phyloP scores from a whole-genome alignment of 2,329 filamentous ascomycete species.

The Diaporthe helianthi region DNA sequence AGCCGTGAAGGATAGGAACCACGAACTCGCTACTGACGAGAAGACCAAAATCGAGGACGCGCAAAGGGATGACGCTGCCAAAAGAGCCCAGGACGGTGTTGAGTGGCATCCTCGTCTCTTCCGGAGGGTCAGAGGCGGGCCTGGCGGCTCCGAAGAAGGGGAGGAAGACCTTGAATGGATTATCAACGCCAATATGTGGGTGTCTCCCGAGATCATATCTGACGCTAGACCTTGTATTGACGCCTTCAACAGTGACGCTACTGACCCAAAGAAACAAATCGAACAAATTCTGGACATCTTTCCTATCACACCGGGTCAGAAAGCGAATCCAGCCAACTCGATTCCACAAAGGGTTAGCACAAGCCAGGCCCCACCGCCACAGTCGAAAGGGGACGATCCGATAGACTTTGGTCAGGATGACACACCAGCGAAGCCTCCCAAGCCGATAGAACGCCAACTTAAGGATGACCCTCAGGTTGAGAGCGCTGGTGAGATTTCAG shows the following conservation, averaged over 20 bases:
- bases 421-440: conserved; percentile 27
- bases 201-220: conserved; percentile 16
- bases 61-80: conserved; percentile 87
- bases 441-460: conserved; percentile 22
- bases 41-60: conserved; percentile 96
- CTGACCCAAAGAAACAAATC: conserved; percentile 65
- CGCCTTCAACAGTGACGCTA: conserved; percentile 61
- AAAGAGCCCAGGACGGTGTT: conserved; percentile 76
- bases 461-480: conserved; percentile 26
- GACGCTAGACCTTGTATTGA: conserved; percentile 26
- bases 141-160: conserved; percentile 75
- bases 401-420: conserved; percentile 64
- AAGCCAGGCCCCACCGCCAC: conserved; percentile 36
- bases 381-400: conserved; percentile 48
- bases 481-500: conserved; percentile 50
- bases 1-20: conserved; percentile 84
- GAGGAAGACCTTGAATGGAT: conserved; percentile 96
- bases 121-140: conserved; percentile 73
- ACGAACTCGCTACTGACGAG: conserved; percentile 88
- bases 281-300: conserved; percentile 88
- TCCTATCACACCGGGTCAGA: conserved; percentile 83
- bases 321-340: conserved; percentile 58
- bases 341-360: conserved; percentile 57
- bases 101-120: conserved; percentile 93
- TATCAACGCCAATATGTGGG: conserved; percentile 83